Evolutionary conservation across 192 early-diverging fungal species (phyloP), one percentile per base, ranked within the genome.

Genomic region (Backusella morwellensis): DNA sequence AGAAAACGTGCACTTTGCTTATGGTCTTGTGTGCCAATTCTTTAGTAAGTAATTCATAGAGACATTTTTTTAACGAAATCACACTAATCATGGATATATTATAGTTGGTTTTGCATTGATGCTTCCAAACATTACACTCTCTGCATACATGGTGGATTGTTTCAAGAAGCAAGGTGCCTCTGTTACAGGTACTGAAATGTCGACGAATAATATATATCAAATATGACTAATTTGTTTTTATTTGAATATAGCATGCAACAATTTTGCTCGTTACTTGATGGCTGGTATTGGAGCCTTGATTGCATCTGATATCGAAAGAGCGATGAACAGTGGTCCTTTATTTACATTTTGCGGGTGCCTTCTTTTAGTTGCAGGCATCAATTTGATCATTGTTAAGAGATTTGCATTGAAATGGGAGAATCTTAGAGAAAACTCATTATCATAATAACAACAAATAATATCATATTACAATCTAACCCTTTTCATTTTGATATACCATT

Each of bases 71-170:
- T 32, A 32, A 32, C 32, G 32, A 32, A 32, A 32, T 3, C 32
- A 32, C 32, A 40, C 68, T 42, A 7, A 41, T 47, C 41, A 32
- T 19, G 26, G 9, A 14, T 32, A 32, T 3, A 32, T 32, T 32
- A 35, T 59, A 84, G 82, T 84, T 47, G 79, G 79, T 21, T 47
- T 76, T 21, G 41, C 76, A 0, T 29, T 84, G 32, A 80, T 80
- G 79, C 67, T 73, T 50, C 79, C 79, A 9, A 78, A 75, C 11
- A 72, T 84, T 4, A 72, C 70, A 40, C 68, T 84, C n/a, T 72
- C 73, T 19, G 76, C 82, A 0, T 84, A 84, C 56, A 77, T 84
- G 41, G 77, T 84, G 7, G 82, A 84, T 50, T 84, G 73, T 8
- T 80, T 80, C 42, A 38, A 66, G 8, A 66, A 59, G 0, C 67